phyloP scores from a whole-genome alignment of 306 rosid genomes.

The Adenanthera pavonina region DNA sequence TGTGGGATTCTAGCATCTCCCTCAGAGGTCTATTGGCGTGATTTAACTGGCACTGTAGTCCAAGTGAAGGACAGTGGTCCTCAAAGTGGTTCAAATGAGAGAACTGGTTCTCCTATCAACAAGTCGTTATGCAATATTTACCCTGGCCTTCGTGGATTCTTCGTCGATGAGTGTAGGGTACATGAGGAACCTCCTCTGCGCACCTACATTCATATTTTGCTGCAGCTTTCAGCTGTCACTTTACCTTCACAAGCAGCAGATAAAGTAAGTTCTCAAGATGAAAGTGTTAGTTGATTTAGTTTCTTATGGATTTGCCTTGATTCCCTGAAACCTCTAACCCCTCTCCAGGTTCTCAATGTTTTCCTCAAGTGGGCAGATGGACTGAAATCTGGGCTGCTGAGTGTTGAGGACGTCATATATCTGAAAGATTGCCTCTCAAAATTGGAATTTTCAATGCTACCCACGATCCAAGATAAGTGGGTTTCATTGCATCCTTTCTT shows the following conservation, averaged over 20 bases:
- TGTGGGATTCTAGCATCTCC: slow-evolving; percentile 71
- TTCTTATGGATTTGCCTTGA: slow-evolving; percentile 15
- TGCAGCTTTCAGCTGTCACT: slow-evolving; percentile 67
- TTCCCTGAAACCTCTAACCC: slow-evolving; percentile 26
- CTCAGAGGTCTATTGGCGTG: slow-evolving; percentile 76
- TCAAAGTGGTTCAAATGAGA: slow-evolving; percentile 43
- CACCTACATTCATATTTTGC: slow-evolving; percentile 79
- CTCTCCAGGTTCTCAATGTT: slow-evolving; percentile 75
- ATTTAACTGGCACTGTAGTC: slow-evolving; percentile 69
- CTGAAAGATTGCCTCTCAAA: slow-evolving; percentile 70
- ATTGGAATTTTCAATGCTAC: slow-evolving; percentile 74
- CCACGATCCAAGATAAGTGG: slow-evolving; percentile 90
- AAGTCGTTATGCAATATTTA: slow-evolving; percentile 67
- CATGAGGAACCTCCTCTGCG: slow-evolving; percentile 72
- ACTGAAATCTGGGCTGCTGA: slow-evolving; percentile 63
- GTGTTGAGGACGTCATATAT: slow-evolving; percentile 59
- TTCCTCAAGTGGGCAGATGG: slow-evolving; percentile 83
- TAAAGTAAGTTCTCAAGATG: slow-evolving; percentile 56
- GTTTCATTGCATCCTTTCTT: slow-evolving; percentile 85
- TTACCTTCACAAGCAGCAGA: slow-evolving; percentile 81
- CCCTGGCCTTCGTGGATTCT: slow-evolving; percentile 81
- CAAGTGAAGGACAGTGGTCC: slow-evolving; percentile 50
- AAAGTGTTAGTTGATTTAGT: slow-evolving; percentile 26
- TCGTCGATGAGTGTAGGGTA: slow-evolving; percentile 70
- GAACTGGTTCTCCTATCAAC: slow-evolving; percentile 47